Evolutionary conservation across 192 early-diverging fungal species (phyloP).

Genomic region (Gaertneriomyces sp.): DNA sequence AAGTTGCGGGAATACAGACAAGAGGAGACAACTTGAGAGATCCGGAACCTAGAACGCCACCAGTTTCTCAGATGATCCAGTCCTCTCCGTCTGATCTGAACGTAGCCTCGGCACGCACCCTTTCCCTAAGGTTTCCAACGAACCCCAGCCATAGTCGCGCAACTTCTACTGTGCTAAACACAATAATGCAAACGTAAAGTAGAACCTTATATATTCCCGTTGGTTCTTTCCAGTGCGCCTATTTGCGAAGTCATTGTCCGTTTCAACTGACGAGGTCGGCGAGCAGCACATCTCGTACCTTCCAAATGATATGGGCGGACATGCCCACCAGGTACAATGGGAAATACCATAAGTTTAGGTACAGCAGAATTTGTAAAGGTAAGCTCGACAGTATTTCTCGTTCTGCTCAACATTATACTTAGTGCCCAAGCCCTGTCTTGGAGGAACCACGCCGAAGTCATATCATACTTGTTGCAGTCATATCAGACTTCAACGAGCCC

Average conservation of each 20-base stretch:
- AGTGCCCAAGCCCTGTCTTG: too few species aligned
- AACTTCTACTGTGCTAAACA: constrained; percentile 33
- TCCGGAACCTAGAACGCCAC: constrained; percentile 35
- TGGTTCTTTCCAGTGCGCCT: too few species aligned
- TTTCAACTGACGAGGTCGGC: too few species aligned
- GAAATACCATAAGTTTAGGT: constrained; percentile 36
- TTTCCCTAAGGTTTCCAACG: constrained; percentile 39
- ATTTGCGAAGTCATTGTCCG: too few species aligned
- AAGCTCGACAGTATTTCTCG: constrained; percentile 32
- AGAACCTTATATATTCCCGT: too few species aligned
- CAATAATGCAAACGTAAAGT: background rate
- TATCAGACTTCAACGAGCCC: too few species aligned
- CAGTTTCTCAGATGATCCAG: background rate
- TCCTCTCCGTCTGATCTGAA: too few species aligned
- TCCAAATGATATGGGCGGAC: constrained; percentile 23
- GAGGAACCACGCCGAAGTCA: too few species aligned
- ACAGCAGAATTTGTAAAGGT: constrained; percentile 36
- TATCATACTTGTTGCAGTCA: too few species aligned
- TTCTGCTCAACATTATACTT: constrained; percentile 2
- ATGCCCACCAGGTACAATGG: constrained; percentile 36
- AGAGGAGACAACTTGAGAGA: constrained; percentile 37
- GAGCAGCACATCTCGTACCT: constrained; percentile 14
- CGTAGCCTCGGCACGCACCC: constrained; percentile 16
- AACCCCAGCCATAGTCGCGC: constrained; percentile 39
- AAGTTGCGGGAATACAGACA: constrained; percentile 39